Evolutionary conservation across 2,329 filamentous ascomycete genomes (phyloP), one percentile per base, ranked within the genome.

Genomic region (Myriosclerotinia duriaeana): DNA sequence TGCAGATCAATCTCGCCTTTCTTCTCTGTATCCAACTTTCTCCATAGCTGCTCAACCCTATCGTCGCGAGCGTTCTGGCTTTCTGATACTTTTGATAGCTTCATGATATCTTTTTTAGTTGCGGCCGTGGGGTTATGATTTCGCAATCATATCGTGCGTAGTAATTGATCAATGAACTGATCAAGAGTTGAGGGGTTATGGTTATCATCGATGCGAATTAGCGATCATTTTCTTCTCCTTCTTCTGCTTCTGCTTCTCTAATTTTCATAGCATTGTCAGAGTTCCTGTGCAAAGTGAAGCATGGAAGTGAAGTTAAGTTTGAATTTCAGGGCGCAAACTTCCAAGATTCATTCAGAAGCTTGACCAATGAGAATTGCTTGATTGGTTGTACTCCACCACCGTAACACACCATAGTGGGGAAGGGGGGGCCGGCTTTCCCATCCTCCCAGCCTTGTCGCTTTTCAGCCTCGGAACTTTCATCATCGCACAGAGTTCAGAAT

Each of bases 1-100:
- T 89, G 88, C 71, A 96, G 82, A 79, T 98, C 93, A 73, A 99
- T 83, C 77, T 92, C 88, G 67, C 92, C 92, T 73, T 89, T 88
- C 67, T 84, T 84, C 71, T 87, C 85, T 71, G 89, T 89, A 78
- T 96, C 93, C 72, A 99, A 85, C 74, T 86, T 88, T 76, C 81
- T 82, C 93, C 94, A 98, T 75, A 98, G 86, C 77, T 88, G 84
- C 80, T 92, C 89, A 74, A 97, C 86, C 75, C 93, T 87, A 78
- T 87, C 85, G 80, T 96, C 91, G 77, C 90, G 87, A 80, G 91
- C 85, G 79, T 89, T 89, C 78, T 90, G 85, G 74, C 89, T 88
- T 81, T 95, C 91, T 77, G 82, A 84, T 81, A 92, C 83, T 84
- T 91, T 90, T 74, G 76, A 75, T 68, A 66, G 36, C 56, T 68